A percentile compares a stretch with the other conserved stretches of the same genome.
Evolutionary conservation across 2,329 filamentous ascomycete genomes (phyloP).

Genomic region (Pseudogymnoascus sp.): DNA sequence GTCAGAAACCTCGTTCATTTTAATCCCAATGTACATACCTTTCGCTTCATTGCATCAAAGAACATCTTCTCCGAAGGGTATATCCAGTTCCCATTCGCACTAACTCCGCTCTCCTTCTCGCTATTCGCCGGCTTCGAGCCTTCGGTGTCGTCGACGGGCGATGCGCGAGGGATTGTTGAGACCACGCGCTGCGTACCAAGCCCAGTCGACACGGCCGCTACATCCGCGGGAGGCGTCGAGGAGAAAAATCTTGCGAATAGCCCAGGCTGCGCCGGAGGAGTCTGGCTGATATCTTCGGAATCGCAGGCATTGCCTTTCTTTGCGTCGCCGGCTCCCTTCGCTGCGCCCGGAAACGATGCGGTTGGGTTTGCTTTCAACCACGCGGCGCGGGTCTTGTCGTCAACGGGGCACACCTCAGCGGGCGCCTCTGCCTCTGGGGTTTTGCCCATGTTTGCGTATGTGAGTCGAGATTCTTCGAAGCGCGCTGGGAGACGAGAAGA

Average conservation of each 20-base stretch:
- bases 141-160: constrained; percentile 31
- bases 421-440: constrained; percentile 12
- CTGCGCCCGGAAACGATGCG: constrained; percentile 22
- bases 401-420: constrained; percentile 66
- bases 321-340: constrained; percentile 23
- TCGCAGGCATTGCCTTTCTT: constrained; percentile 29
- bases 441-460: constrained; percentile 5
- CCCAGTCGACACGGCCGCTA: not conserved
- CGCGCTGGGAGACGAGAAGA: not conserved
- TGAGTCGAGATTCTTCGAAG: not conserved
- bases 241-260: constrained; percentile 19
- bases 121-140: constrained; percentile 54
- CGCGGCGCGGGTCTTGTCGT: constrained; percentile 77
- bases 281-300: constrained; percentile 29
- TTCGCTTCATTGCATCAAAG: constrained; percentile 92
- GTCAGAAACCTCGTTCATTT: not conserved
- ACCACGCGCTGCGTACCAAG: constrained; percentile 64
- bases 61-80: constrained; percentile 97
- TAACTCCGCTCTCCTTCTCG: constrained; percentile 67
- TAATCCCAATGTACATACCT: constrained; percentile 31
- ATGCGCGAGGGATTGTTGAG: constrained; percentile 67
- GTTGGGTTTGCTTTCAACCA: constrained; percentile 54
- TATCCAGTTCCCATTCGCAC: constrained; percentile 78
- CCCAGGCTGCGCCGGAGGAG: constrained; percentile 25
- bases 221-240: constrained; percentile 11